Base-by-base conservation (phyloP, 805 yeast genomes). In the Candida xyloterini region DNA sequence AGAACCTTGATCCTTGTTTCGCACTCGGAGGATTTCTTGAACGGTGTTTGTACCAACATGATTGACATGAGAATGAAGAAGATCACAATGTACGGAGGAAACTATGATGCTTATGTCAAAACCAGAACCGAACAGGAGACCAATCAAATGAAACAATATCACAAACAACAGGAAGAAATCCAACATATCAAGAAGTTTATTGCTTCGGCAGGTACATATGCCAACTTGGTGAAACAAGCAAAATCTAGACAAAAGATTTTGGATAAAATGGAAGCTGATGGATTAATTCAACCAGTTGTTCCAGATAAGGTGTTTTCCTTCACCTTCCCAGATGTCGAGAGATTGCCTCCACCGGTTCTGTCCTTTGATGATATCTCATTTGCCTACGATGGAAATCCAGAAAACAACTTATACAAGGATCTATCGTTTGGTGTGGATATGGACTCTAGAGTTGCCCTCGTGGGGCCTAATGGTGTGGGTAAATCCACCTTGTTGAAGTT, bases 221-320 rank as follows among this genome's bases (percentile, higher is more conserved):
- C 99, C 47, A 93, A 93, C 73, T 76, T 93, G 74, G 99, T 93
- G 44, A 88, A 86, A 67, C 99, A 93, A 73, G 99, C 99, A 51
- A 93, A 93, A 71, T 93, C 99, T 24, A 87, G 98, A 73, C 99
- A 93, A 78, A 93, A 93, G 83, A 93, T 93, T 64, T 76, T 93
- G 67, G 99, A 93, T 72, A 93, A 93, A 83, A 93, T 93, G 99
- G 99, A 93, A 73, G 98, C 99, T 55, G 99, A 93, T 65, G 99
- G 99, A 62, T 76, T 85, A 59, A 85, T 93, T 60, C 86, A 86
- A 70, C 83, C 95, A 39, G 99, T 93, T 55, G 89, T 78, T 42
- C 84, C 85, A 37, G 99, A 93, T 67, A 88, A 79, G 71, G 96
- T 90, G 20, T 93, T 93, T 67, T 79, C 93, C 2, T 93, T 93